phyloP scores from a whole-genome alignment of 306 rosid species.

The Lathyrus aphaca region DNA sequence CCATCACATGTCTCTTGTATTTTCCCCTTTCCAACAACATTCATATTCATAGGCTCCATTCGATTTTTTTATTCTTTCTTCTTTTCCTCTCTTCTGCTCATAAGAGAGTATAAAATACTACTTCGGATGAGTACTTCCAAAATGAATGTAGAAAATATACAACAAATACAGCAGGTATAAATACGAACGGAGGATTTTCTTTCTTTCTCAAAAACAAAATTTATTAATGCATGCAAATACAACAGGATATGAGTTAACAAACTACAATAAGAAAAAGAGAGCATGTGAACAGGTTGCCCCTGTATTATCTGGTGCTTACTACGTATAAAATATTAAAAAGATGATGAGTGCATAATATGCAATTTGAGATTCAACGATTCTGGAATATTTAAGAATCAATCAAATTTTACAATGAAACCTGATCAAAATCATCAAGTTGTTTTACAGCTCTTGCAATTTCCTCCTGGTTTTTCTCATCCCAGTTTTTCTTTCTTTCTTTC shows the following conservation, averaged over 20 bases:
- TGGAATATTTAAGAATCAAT: slow-evolving; percentile 25
- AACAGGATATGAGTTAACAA: neutral
- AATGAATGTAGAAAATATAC: neutral
- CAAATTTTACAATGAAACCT: slow-evolving; percentile 60
- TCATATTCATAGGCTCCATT: slow-evolving; percentile 20
- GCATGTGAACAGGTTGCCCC: slow-evolving; percentile 30
- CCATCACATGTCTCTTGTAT: neutral
- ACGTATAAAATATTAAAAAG: neutral
- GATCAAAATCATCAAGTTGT: slow-evolving; percentile 83
- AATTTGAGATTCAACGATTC: slow-evolving; percentile 13
- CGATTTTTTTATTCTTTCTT: slow-evolving; percentile 10
- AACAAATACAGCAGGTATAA: neutral
- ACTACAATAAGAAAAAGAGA: slow-evolving; percentile 8
- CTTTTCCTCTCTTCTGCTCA: slow-evolving; percentile 4
- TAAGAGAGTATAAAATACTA: neutral
- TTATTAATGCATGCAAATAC: slow-evolving; percentile 10
- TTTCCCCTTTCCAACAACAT: slow-evolving; percentile 9
- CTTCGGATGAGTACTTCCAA: slow-evolving; percentile 17
- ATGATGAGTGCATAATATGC: slow-evolving; percentile 13
- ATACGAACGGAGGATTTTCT: slow-evolving; percentile 20
- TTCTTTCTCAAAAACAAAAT: slow-evolving; percentile 16
- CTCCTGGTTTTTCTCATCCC: slow-evolving; percentile 91
- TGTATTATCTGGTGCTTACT: slow-evolving; percentile 16
- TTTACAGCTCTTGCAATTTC: slow-evolving; percentile 82
- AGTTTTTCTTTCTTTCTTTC: slow-evolving; percentile 85